These are phyloP conservation scores for Malassezia psittaci DNA, from an alignment of 1,284 basidiomycete species.

Conservation along the genomic window DNA sequence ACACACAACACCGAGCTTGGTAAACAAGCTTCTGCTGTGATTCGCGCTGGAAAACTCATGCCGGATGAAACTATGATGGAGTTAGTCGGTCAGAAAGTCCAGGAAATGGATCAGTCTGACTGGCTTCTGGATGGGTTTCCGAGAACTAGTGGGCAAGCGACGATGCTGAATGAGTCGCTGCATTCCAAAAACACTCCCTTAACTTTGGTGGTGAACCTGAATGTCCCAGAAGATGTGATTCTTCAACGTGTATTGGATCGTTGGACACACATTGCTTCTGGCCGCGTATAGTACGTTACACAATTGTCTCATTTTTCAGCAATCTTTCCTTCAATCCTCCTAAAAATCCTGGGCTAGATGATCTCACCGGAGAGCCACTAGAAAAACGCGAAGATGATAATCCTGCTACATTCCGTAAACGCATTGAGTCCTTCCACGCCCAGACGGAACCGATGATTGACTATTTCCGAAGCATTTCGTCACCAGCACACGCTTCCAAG, in stretches of 20 bases:
- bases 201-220: conserved; percentile 77
- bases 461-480: conserved; percentile 41
- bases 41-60: conserved; percentile 39
- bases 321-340: conserved; percentile 61
- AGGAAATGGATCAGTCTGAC: conserved; percentile 49
- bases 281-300: conserved; percentile 62
- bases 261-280: conserved; percentile 85
- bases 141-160: conserved; percentile 77
- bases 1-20: conserved; percentile 29
- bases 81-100: conserved; percentile 28
- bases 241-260: conserved; percentile 72
- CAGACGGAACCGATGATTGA: conserved; percentile 74
- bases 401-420: conserved; percentile 70
- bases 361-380: conserved; percentile 81
- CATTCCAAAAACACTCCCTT: conserved; percentile 48
- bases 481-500: conserved; percentile 7
- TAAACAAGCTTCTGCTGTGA: conserved; percentile 26
- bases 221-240: conserved; percentile 82
- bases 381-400: conserved; percentile 84
- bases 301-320: neutral
- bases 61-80: conserved; percentile 44
- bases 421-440: conserved; percentile 71
- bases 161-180: conserved; percentile 60
- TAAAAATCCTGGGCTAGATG: conserved; percentile 72
- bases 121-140: conserved; percentile 98